phyloP scores from a whole-genome alignment of 768 basidiomycete species.

The Suillus sp. region DNA sequence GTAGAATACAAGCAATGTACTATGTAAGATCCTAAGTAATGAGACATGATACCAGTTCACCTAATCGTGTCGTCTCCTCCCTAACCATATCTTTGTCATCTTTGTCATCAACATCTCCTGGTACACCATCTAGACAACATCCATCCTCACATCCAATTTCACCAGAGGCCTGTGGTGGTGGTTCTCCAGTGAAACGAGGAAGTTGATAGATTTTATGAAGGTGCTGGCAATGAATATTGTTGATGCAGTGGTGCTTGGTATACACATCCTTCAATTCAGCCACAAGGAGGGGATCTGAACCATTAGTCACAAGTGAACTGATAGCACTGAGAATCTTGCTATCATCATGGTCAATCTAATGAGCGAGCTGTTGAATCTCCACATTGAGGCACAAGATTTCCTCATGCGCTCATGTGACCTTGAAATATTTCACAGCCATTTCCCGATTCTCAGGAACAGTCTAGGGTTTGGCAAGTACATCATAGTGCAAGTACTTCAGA shows the following conservation, averaged over 20 bases:
- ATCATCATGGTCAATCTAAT: constrained; percentile 4
- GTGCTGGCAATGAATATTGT: constrained; percentile 2
- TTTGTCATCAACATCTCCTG: no score
- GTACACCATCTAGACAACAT: no score
- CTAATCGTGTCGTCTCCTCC: no score
- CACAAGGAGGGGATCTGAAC: not conserved
- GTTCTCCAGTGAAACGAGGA: no score
- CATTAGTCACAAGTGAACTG: not conserved
- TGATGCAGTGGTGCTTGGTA: not conserved
- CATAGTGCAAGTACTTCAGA: constrained; percentile 31
- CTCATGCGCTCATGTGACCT: constrained; percentile 26
- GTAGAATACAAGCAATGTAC: no score
- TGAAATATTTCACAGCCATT: no score
- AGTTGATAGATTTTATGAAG: not conserved
- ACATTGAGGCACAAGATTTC: constrained; percentile 36
- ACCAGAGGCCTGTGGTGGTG: no score
- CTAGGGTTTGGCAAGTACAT: constrained; percentile 34
- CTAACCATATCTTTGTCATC: no score
- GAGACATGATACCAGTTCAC: no score
- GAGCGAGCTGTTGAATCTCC: constrained; percentile 27
- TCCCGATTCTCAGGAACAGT: constrained; percentile 11
- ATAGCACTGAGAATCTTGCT: not conserved
- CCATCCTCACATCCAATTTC: no score
- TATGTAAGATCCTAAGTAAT: no score
- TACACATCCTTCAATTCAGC: constrained; percentile 1